Evolutionary conservation across 2,329 filamentous ascomycete genomes (phyloP).

Genomic region (Fusarium duplospermum): DNA sequence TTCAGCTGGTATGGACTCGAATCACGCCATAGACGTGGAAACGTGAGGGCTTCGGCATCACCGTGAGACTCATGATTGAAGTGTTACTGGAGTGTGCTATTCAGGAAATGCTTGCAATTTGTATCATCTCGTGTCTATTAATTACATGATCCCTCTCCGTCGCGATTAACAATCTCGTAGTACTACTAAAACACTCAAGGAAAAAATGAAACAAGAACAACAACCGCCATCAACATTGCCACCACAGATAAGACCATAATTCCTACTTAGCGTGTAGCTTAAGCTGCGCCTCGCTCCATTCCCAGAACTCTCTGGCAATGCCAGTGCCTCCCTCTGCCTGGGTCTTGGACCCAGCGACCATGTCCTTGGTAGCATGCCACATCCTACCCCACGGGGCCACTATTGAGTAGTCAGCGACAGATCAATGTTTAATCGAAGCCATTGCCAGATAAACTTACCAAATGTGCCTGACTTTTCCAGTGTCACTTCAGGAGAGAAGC

Average conservation of each 20-base stretch:
- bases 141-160: background rate
- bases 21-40: background rate
- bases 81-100: background rate
- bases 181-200: background rate
- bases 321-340: constrained; percentile 51
- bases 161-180: background rate
- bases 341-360: constrained; percentile 44
- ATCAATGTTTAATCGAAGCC: background rate
- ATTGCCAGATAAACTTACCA: constrained; percentile 12
- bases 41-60: background rate
- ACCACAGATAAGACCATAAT: background rate
- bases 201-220: background rate
- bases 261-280: constrained; percentile 18
- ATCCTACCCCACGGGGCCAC: constrained; percentile 54
- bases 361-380: constrained; percentile 44
- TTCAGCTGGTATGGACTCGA: background rate
- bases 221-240: background rate
- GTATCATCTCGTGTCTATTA: background rate
- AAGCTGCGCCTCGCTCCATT: constrained; percentile 54
- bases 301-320: constrained; percentile 50
- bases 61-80: background rate
- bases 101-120: background rate
- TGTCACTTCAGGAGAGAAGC: constrained; percentile 56
- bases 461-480: constrained; percentile 40
- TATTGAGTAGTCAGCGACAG: constrained; percentile 9